A percentile compares a stretch with the other conserved stretches of the same genome.
phyloP scores from a whole-genome alignment of 2,329 filamentous ascomycete genomes.

The Fusarium staphyleae region DNA sequence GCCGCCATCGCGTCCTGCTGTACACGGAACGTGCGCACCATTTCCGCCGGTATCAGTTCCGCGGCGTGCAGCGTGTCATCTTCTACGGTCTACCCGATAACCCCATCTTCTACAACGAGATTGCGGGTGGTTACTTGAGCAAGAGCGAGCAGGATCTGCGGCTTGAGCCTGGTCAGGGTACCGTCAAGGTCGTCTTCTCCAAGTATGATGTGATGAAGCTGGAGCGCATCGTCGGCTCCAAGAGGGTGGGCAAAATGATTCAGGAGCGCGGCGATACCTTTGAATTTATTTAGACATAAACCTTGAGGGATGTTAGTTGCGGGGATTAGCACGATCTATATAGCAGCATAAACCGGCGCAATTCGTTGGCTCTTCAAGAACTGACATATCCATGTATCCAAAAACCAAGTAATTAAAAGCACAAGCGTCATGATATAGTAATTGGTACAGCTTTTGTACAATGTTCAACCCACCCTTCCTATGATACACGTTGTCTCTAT shows the following conservation, averaged over 20 bases:
- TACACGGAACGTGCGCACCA: constrained; percentile 98
- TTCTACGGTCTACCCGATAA: constrained; percentile 94
- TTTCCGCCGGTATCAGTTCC: constrained; percentile 85
- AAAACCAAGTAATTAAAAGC: constrained; percentile 18
- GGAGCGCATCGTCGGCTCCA: constrained; percentile 84
- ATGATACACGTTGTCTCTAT: constrained; percentile 36
- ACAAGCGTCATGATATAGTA: constrained; percentile 35
- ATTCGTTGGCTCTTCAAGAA: neutral
- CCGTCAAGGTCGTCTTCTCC: constrained; percentile 74
- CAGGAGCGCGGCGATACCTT: constrained; percentile 87
- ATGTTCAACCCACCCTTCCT: constrained; percentile 22
- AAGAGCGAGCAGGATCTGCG: constrained; percentile 64
- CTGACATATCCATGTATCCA: neutral
- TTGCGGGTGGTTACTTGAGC: constrained; percentile 72
- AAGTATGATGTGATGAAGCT: constrained; percentile 89
- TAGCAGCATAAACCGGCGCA: too few species aligned
- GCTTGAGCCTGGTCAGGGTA: constrained; percentile 65
- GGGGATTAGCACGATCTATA: too few species aligned
- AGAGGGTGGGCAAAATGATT: constrained; percentile 84
- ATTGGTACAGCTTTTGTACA: constrained; percentile 45
- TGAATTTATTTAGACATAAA: constrained; percentile 76
- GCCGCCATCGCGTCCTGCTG: constrained; percentile 81
- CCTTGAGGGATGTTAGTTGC: neutral
- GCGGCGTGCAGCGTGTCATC: constrained; percentile 82
- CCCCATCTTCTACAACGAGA: constrained; percentile 78